phyloP scores from a whole-genome alignment of 2,329 filamentous ascomycete genomes.

The Rutstroemia sydowiana region DNA sequence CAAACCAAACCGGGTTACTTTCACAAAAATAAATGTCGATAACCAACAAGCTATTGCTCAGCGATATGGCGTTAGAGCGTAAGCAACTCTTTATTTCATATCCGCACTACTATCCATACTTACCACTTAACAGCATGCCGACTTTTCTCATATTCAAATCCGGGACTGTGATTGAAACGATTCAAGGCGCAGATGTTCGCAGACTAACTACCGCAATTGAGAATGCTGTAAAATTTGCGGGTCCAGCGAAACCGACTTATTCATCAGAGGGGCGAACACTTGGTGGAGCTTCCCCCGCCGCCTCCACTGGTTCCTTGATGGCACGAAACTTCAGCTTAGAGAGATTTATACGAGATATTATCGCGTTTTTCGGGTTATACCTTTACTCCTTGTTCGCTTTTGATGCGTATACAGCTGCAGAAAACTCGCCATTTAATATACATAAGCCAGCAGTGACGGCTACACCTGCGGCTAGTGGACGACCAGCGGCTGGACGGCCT shows the following conservation, averaged over 20 bases:
- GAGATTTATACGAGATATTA: constrained; percentile 1
- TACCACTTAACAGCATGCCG: constrained; percentile 54
- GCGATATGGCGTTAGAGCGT: constrained; percentile 72
- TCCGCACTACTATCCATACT: not conserved
- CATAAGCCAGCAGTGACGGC: constrained; percentile 31
- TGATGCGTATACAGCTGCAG: constrained; percentile 54
- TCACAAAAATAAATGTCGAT: constrained; percentile 89
- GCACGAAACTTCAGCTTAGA: constrained; percentile 5
- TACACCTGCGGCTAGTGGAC: constrained; percentile 8
- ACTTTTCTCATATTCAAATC: constrained; percentile 89
- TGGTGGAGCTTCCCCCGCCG: constrained; percentile 35
- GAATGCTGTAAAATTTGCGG: constrained; percentile 51
- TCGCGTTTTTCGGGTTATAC: constrained; percentile 52
- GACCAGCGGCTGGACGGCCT: constrained; percentile 18
- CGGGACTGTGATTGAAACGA: constrained; percentile 63
- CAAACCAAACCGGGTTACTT: constrained; percentile 75
- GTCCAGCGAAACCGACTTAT: constrained; percentile 41
- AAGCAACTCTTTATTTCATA: constrained; percentile 26
- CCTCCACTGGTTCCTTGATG: not conserved
- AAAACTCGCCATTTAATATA: constrained; percentile 52
- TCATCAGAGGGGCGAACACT: constrained; percentile 50
- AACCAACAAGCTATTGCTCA: constrained; percentile 69
- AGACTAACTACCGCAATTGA: constrained; percentile 71
- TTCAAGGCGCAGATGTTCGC: constrained; percentile 73
- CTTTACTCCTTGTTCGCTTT: constrained; percentile 56